Evolutionary conservation across 208 protist species (phyloP).

Genomic region (Leishmania martiniquensis): DNA sequence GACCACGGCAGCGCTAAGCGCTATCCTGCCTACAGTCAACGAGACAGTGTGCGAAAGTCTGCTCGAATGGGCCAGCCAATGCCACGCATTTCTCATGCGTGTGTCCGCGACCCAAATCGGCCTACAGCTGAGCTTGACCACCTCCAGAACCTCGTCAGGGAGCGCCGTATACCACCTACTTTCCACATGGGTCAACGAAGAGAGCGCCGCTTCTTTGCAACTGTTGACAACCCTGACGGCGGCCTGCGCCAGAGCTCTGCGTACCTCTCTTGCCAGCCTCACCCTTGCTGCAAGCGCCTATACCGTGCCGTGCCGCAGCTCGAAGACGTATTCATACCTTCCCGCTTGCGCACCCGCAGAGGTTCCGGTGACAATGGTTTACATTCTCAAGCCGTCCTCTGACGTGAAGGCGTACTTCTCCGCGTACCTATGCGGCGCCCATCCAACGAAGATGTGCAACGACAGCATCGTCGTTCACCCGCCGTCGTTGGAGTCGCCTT

Average conservation of each 20-base stretch:
- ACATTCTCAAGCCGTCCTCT: constrained; percentile 25
- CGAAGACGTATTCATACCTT: constrained; percentile 45
- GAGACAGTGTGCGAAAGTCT: constrained; percentile 36
- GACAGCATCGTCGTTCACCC: constrained; percentile 12
- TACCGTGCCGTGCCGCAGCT: constrained; percentile 43
- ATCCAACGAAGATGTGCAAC: not conserved
- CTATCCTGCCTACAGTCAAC: constrained; percentile 21
- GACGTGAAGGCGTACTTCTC: constrained; percentile 24
- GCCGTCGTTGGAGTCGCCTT: constrained; percentile 5
- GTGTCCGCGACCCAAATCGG: constrained; percentile 20
- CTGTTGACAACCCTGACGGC: constrained; percentile 9
- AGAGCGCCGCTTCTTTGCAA: constrained; percentile 4
- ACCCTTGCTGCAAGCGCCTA: constrained; percentile 30
- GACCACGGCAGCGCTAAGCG: constrained; percentile 13
- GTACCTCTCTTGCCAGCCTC: constrained; percentile 24
- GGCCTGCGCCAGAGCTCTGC: constrained; percentile 20
- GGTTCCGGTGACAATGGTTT: constrained; percentile 29
- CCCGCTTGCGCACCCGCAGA: constrained; percentile 30
- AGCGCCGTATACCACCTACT: constrained; percentile 30
- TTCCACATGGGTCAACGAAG: constrained; percentile 35
- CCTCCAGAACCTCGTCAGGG: constrained; percentile 18
- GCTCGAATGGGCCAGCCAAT: constrained; percentile 21
- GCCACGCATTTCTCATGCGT: constrained; percentile 44
- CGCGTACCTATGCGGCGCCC: constrained; percentile 6
- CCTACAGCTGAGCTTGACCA: constrained; percentile 47